Evolutionary conservation across 768 basidiomycete species (phyloP).

Genomic region (Exidia glandulosa): DNA sequence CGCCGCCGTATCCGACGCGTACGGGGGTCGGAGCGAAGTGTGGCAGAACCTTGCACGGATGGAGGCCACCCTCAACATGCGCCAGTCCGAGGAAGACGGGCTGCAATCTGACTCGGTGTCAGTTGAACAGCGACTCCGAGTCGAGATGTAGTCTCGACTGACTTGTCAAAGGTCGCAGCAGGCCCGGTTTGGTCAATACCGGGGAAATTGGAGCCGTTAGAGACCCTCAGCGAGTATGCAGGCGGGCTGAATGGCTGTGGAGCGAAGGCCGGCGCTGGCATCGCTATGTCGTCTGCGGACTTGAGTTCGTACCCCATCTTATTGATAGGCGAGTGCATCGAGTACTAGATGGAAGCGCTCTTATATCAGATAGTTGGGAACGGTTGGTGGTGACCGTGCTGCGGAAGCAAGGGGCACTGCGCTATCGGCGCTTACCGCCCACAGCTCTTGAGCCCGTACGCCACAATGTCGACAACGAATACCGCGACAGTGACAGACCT

Average conservation of each 20-base stretch:
- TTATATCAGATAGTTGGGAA: too few species aligned
- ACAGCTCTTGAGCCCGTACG: too few species aligned
- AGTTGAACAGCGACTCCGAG: not conserved
- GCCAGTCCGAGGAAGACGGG: not conserved
- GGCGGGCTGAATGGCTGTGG: not conserved
- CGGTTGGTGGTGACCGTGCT: too few species aligned
- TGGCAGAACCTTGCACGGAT: not conserved
- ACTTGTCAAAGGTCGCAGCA: not conserved
- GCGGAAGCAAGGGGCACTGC: too few species aligned
- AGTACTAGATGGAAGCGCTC: too few species aligned
- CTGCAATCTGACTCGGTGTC: not conserved
- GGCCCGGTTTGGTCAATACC: not conserved
- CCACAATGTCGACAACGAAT: too few species aligned
- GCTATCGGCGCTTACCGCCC: too few species aligned
- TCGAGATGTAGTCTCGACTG: not conserved
- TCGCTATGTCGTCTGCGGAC: too few species aligned
- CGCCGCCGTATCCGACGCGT: constrained; percentile 53
- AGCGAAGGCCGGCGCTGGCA: too few species aligned
- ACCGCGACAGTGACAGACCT: too few species aligned
- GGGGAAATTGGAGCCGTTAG: not conserved
- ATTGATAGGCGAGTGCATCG: too few species aligned
- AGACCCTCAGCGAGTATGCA: not conserved
- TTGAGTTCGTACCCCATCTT: too few species aligned
- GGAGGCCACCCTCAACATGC: not conserved
- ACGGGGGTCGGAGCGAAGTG: constrained; percentile 11